Evolutionary conservation across 805 yeast genomes (phyloP).

Genomic region (Nakazawaea ambrosiae): DNA sequence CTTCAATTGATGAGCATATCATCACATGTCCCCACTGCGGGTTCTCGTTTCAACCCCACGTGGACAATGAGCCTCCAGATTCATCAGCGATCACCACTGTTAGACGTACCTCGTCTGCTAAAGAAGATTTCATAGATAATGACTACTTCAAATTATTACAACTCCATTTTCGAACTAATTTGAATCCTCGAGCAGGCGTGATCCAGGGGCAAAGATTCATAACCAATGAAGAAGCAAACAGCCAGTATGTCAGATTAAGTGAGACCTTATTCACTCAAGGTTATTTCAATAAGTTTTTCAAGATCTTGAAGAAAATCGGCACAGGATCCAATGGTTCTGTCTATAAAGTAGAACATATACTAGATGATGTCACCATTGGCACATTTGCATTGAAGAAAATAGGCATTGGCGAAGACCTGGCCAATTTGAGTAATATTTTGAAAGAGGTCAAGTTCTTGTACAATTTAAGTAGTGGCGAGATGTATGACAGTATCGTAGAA

Average conservation of each 20-base stretch:
- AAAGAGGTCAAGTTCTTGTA: slow-evolving; percentile 73
- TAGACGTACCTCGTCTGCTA: too few species aligned
- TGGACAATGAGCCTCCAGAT: not conserved
- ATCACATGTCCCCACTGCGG: slow-evolving; percentile 6
- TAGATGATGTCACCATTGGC: slow-evolving; percentile 68
- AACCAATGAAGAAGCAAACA: not conserved
- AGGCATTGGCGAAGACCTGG: slow-evolving; percentile 70
- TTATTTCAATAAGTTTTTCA: slow-evolving; percentile 69
- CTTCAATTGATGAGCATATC: too few species aligned
- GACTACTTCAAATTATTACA: slow-evolving; percentile 10
- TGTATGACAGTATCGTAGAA: too few species aligned
- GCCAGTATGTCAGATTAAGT: not conserved
- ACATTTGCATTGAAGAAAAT: slow-evolving; percentile 80
- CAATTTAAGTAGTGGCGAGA: slow-evolving; percentile 31
- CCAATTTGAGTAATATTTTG: slow-evolving; percentile 62
- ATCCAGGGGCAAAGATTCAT: slow-evolving; percentile 1
- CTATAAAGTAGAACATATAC: slow-evolving; percentile 73
- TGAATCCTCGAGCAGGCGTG: too few species aligned
- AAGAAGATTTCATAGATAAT: slow-evolving; percentile 5
- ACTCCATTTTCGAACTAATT: slow-evolving; percentile 2
- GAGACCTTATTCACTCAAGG: slow-evolving; percentile 64
- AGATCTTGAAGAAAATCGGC: slow-evolving; percentile 54
- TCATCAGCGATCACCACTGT: not conserved
- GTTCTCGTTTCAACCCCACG: not conserved
- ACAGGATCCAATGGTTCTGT: slow-evolving; percentile 84